Conservation (phyloP, 2,329 filamentous ascomycete species). For the Coniochaeta hoffmannii region DNA sequence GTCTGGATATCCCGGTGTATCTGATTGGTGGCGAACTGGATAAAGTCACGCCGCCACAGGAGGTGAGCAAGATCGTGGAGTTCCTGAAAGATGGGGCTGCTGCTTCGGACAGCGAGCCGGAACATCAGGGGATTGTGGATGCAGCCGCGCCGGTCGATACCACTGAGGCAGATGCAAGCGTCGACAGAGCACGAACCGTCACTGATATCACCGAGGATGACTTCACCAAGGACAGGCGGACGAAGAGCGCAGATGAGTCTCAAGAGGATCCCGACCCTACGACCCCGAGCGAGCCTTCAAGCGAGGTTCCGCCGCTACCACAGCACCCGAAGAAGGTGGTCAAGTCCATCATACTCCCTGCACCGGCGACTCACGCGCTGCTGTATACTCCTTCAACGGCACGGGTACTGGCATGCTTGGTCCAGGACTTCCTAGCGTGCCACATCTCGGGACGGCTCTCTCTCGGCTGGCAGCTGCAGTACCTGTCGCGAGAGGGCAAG, state of each 20-base stretch:
- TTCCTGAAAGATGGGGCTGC: constrained; percentile 24
- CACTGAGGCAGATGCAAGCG: constrained; percentile 23
- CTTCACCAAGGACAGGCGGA: constrained; percentile 20
- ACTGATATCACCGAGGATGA: constrained; percentile 28
- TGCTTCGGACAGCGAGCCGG: constrained; percentile 7
- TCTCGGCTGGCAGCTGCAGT: constrained; percentile 84
- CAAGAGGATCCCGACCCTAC: constrained; percentile 32
- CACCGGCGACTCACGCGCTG: constrained; percentile 75
- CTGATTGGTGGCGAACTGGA: constrained; percentile 75
- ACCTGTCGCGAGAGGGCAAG: constrained; percentile 83
- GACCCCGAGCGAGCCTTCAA: constrained; percentile 32
- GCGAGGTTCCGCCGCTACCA: constrained; percentile 39
- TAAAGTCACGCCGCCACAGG: constrained; percentile 61
- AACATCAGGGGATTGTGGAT: constrained; percentile 32
- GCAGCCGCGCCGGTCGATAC: constrained; percentile 40
- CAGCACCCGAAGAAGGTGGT: constrained; percentile 46
- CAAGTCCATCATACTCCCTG: constrained; percentile 62
- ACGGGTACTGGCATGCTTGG: constrained; percentile 69
- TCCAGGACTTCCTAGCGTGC: constrained; percentile 71
- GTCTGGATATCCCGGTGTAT: constrained; percentile 65
- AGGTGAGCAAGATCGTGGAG: constrained; percentile 59
- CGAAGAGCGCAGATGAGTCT: constrained; percentile 26
- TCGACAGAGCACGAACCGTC: constrained; percentile 9
- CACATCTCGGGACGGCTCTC: constrained; percentile 72
- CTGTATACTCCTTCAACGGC: constrained; percentile 73